phyloP scores from a whole-genome alignment of 2,329 filamentous ascomycete species.

The Acrodontium crateriforme region DNA sequence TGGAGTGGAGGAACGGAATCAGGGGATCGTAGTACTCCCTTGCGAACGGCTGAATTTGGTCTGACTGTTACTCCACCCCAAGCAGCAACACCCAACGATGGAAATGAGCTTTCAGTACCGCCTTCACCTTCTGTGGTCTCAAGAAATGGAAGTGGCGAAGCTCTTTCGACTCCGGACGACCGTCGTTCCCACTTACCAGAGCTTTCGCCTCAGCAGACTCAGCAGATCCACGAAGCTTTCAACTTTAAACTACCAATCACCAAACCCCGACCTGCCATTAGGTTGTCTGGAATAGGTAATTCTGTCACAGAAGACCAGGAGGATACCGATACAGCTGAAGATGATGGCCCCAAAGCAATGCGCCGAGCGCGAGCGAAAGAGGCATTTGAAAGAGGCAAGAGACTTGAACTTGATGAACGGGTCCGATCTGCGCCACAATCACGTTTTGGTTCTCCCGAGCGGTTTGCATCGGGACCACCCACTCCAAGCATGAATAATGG shows the following conservation, averaged over 20 bases:
- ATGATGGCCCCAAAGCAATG: slow-evolving; percentile 9
- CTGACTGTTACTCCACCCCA: too few species aligned
- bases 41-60: too few species aligned
- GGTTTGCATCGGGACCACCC: slow-evolving; percentile 1
- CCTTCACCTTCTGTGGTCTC: too few species aligned
- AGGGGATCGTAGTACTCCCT: too few species aligned
- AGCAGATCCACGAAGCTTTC: slow-evolving; percentile 16
- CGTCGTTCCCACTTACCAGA: slow-evolving; percentile 19
- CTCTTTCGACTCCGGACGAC: too few species aligned
- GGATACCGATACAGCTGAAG: slow-evolving; percentile 12
- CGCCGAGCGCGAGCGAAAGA: slow-evolving; percentile 15
- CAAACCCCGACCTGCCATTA: slow-evolving; percentile 18
- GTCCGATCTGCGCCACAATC: slow-evolving; percentile 17
- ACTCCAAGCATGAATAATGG: slow-evolving; percentile 6
- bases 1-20: too few species aligned
- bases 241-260: slow-evolving; percentile 10
- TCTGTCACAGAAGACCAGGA: slow-evolving; percentile 9
- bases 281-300: slow-evolving; percentile 9
- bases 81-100: too few species aligned
- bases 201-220: slow-evolving; percentile 18
- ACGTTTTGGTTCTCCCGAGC: slow-evolving; percentile 15
- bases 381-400: slow-evolving; percentile 23
- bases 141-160: too few species aligned
- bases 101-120: too few species aligned
- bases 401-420: slow-evolving; percentile 18